Conservation (phyloP, 208 protist species). For the Tetramitus jugosus region DNA sequence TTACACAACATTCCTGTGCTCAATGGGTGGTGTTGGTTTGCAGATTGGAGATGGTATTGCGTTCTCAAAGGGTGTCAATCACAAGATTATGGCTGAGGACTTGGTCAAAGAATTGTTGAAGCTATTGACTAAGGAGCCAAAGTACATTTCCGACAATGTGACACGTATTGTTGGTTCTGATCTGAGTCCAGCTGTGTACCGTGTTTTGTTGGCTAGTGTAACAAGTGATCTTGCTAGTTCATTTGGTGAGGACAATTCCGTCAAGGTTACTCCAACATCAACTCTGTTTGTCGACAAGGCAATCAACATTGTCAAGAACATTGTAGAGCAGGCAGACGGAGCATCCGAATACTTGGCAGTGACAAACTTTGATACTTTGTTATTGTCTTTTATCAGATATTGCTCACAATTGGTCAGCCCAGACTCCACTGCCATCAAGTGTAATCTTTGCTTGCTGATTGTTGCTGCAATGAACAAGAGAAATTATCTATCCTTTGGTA, state of each 20-base stretch:
- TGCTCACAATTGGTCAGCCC: background rate
- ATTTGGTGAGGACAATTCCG: background rate
- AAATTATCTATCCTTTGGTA: background rate
- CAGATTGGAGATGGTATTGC: background rate
- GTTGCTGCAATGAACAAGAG: background rate
- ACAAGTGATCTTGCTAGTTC: background rate
- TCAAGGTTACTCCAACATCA: background rate
- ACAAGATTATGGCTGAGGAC: background rate
- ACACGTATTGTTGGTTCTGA: background rate
- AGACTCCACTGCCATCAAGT: background rate
- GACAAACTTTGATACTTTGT: constrained; percentile 10
- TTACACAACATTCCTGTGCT: constrained; percentile 9
- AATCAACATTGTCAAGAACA: background rate
- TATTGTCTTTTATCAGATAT: constrained; percentile 5
- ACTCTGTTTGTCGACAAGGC: constrained; percentile 1
- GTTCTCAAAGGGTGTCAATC: too few species aligned
- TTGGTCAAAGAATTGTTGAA: background rate
- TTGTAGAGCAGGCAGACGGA: constrained; percentile 1
- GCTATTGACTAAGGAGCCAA: background rate
- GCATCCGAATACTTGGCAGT: background rate
- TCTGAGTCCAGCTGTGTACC: background rate
- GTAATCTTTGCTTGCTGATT: background rate
- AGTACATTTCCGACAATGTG: background rate
- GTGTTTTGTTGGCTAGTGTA: background rate
- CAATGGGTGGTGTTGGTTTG: constrained; percentile 12